phyloP scores from a whole-genome alignment of 1,139 yeast genomes.

The Pichia sp. region DNA sequence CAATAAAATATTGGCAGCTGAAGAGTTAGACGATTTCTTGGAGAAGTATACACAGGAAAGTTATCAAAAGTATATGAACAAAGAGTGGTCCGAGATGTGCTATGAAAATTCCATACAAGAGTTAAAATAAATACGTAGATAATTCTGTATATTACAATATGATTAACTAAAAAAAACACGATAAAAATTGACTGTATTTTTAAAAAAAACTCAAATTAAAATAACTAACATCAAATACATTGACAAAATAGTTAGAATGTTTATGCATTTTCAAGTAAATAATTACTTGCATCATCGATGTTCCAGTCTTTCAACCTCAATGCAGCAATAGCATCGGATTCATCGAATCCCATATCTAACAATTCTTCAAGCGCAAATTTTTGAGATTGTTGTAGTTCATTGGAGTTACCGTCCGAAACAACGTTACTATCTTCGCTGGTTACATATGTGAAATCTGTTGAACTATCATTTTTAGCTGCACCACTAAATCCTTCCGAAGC shows the following conservation, averaged over 20 bases:
- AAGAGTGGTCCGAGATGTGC: neutral
- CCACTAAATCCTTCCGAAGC: slow-evolving; percentile 6
- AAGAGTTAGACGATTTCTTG: slow-evolving; percentile 29
- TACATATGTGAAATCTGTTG: neutral
- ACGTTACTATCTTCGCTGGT: too few relatives aligned
- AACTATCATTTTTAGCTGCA: slow-evolving; percentile 1
- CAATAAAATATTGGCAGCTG: neutral
- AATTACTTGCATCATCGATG: slow-evolving; percentile 78
- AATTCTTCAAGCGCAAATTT: slow-evolving; percentile 58
- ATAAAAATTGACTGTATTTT: neutral
- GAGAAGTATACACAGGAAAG: slow-evolving; percentile 38
- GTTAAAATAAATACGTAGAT: neutral
- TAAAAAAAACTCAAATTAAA: neutral
- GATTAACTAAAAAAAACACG: neutral
- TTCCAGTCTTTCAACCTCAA: slow-evolving; percentile 64
- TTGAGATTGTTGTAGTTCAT: slow-evolving; percentile 19
- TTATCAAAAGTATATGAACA: slow-evolving; percentile 13
- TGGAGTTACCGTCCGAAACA: neutral
- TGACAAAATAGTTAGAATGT: neutral
- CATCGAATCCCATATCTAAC: slow-evolving; percentile 83
- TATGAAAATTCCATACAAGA: neutral
- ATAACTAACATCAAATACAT: neutral
- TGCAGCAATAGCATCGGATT: slow-evolving; percentile 57
- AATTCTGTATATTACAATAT: neutral
- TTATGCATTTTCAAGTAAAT: slow-evolving; percentile 45